phyloP scores from a whole-genome alignment of 1,139 yeast species.

The Saccharomyces hybrid region DNA sequence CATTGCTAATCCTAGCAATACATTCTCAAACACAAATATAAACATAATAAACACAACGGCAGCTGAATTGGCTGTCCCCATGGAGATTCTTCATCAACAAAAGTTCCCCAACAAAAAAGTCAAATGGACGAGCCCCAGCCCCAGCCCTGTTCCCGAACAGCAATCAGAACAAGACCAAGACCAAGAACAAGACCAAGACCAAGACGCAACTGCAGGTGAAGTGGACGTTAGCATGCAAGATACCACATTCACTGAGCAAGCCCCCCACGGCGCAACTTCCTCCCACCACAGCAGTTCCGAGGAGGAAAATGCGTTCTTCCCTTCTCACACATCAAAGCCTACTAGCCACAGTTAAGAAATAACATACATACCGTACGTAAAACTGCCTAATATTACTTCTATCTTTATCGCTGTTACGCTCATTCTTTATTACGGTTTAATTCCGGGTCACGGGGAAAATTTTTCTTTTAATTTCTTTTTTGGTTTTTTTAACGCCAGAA shows the following conservation, averaged over 20 bases:
- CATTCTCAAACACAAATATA: neutral
- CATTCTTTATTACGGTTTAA: neutral
- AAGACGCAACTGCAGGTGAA: constrained; percentile 12
- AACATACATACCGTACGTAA: neutral
- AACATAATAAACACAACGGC: neutral
- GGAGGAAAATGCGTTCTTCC: neutral
- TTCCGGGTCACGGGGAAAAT: neutral
- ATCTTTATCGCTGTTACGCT: neutral
- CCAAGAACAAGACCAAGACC: neutral
- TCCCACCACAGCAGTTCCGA: neutral
- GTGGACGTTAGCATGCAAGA: constrained; percentile 22
- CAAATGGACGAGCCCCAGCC: neutral
- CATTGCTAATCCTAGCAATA: constrained; percentile 6
- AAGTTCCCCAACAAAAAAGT: neutral
- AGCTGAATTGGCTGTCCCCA: neutral
- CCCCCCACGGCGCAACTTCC: neutral
- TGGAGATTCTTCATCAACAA: neutral
- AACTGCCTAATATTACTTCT: neutral
- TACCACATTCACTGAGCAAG: constrained; percentile 7
- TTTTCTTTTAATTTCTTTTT: neutral
- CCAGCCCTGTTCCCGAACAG: neutral
- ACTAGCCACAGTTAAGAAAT: neutral
- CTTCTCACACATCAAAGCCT: neutral
- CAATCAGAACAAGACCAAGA: neutral
- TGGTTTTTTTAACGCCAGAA: neutral